Evolutionary conservation across 2,329 filamentous ascomycete genomes (phyloP), one percentile per base, ranked within the genome.

Genomic region (Beauveria bassiana): DNA sequence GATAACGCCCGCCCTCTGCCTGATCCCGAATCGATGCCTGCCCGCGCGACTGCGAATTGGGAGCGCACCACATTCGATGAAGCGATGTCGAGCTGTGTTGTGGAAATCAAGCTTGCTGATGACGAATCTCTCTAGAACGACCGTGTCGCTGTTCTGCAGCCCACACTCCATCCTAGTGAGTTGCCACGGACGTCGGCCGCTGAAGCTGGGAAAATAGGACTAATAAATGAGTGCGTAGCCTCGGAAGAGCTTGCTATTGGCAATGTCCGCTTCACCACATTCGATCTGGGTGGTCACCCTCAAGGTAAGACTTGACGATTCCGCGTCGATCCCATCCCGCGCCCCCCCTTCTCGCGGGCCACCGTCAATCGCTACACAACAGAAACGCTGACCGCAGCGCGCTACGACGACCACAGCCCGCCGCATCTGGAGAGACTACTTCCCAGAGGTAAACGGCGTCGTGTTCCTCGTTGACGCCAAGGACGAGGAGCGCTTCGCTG

Each of bases 401-500:
- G 26, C 2, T 16, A 38, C 31, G 14, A 24, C 10, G 12, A 3
- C 18, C 14, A 52, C 24, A 92, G 92, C 92, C 65, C 91, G 93
- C 68, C 91, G 93, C 71, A 87, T 96, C 70, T 96, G 93, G 92
- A 93, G 93, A 76, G 92, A 96, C 73, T 96, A 96, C 79, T 96
- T 96, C 84, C 92, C 92, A 70, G 93, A 96, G 80, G 92, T 96
- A 66, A 92, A 88, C 77, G 93, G 93, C 64, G 96, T 98, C 70
- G 93, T 99, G 69, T 99, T 98, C 84, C 88, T 98, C 62, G 91
- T 99, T 69, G 95, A 99, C 71, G 92, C 95, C 71, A 96, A 96
- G 80, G 95, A 99, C 78, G 89, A 91, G 77, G 93, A 98, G 80
- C 91, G 95, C 68, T 90, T 99, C 75, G 75, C 83, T 70, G 95